Evolutionary conservation across 1,284 basidiomycete species (phyloP).

Genomic region (Trametes sp.): DNA sequence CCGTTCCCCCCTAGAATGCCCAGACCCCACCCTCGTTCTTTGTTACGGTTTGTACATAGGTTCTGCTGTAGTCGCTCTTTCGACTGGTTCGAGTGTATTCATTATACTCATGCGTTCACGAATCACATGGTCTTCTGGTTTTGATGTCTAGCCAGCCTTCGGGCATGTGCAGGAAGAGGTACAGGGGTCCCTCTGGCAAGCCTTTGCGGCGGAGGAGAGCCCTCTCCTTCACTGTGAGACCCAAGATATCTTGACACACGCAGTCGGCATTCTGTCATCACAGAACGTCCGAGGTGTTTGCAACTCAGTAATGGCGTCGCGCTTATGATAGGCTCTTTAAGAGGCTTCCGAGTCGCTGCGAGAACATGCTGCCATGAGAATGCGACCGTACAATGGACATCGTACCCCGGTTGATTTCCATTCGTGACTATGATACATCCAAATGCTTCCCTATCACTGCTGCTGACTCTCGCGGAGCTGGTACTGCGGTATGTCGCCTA

Average conservation of each 20-base stretch:
- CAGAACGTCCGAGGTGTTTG: no score
- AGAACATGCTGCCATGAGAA: no score
- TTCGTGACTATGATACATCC: neutral
- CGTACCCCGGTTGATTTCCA: no score
- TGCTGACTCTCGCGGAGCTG: neutral
- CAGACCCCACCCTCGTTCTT: constrained; percentile 32
- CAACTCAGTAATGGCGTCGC: no score
- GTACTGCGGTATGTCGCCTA: neutral
- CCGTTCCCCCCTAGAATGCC: constrained; percentile 20
- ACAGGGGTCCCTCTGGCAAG: no score
- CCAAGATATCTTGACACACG: no score
- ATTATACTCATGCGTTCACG: neutral
- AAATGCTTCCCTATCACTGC: neutral
- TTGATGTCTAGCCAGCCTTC: neutral
- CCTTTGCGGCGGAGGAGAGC: neutral
- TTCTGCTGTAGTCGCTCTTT: constrained; percentile 3
- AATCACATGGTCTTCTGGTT: neutral
- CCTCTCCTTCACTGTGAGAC: no score
- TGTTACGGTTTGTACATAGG: neutral
- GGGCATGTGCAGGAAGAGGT: neutral
- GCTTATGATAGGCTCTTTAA: no score
- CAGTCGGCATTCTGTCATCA: no score
- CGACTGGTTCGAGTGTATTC: constrained; percentile 23
- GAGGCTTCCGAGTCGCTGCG: no score
- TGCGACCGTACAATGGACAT: no score